These are phyloP conservation scores for Jackrogersella multiformis DNA, from an alignment of 495 filamentous ascomycete genomes.

Conservation along the genomic window DNA sequence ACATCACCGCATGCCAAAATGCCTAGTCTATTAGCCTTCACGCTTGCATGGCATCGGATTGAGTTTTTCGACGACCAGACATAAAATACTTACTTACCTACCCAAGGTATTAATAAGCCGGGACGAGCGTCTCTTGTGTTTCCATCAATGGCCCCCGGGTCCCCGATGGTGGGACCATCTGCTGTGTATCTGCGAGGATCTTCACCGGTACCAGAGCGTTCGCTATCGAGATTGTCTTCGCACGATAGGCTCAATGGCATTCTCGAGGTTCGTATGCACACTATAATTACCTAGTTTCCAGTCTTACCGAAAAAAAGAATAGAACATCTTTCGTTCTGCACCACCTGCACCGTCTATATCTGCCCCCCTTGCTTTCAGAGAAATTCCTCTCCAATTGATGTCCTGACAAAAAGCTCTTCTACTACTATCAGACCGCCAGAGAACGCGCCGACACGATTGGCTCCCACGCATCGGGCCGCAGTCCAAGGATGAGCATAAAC, in stretches of 20 bases:
- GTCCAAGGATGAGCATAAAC: conserved; percentile 30
- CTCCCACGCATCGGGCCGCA: conserved; percentile 21
- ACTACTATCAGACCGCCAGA: conserved; percentile 34
- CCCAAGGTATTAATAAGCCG: background rate
- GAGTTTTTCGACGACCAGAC: conserved; percentile 7
- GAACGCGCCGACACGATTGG: conserved; percentile 45
- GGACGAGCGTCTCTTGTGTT: background rate
- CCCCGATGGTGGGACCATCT: conserved; percentile 34
- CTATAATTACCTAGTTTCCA: background rate
- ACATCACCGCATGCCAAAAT: conserved; percentile 22
- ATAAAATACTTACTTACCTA: background rate
- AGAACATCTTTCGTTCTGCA: no score
- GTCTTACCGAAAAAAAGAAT: conserved; percentile 12
- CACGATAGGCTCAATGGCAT: conserved; percentile 55
- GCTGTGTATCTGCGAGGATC: conserved; percentile 25
- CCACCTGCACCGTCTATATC: no score
- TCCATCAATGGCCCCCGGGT: conserved; percentile 25
- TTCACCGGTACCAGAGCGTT: conserved; percentile 27
- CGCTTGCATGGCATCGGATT: conserved; percentile 12
- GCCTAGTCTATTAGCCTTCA: conserved; percentile 16
- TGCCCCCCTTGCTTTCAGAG: conserved; percentile 1
- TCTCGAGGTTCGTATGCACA: conserved; percentile 52
- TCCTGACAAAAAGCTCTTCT: conserved; percentile 19
- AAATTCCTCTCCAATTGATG: background rate
- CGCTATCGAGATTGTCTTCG: conserved; percentile 44